These are phyloP conservation scores for Backusella tuberculispora DNA, from an alignment of 192 early-diverging fungal genomes.

Conservation along the genomic window DNA sequence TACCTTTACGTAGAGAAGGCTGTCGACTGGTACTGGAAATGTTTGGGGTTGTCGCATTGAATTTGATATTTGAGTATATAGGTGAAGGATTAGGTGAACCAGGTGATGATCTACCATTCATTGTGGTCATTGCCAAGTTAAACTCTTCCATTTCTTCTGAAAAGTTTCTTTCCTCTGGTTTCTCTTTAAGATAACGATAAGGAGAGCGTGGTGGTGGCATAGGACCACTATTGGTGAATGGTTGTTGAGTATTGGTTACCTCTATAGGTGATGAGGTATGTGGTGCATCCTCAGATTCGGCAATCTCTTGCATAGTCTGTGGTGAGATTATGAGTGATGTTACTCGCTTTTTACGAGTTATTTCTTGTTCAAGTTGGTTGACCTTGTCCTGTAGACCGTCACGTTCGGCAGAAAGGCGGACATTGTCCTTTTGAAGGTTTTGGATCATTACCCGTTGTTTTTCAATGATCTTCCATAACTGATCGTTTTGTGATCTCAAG, in stretches of 20 bases:
- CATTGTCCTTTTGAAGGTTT: slow-evolving; percentile 74
- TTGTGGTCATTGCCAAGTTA: neutral
- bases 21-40: neutral
- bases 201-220: slow-evolving; percentile 37
- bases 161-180: neutral
- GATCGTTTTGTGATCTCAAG: slow-evolving; percentile 68
- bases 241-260: neutral
- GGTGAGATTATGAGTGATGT: slow-evolving; percentile 26
- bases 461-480: slow-evolving; percentile 92
- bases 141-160: neutral
- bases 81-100: neutral
- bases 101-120: slow-evolving; percentile 15
- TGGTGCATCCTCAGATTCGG: slow-evolving; percentile 17
- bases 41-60: slow-evolving; percentile 2
- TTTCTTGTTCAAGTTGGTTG: slow-evolving; percentile 27
- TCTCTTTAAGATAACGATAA: slow-evolving; percentile 24
- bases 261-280: neutral
- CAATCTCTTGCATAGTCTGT: slow-evolving; percentile 19
- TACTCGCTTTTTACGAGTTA: slow-evolving; percentile 10
- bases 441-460: slow-evolving; percentile 87
- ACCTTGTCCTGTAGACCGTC: slow-evolving; percentile 43
- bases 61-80: neutral
- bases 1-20: neutral
- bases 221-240: slow-evolving; percentile 9
- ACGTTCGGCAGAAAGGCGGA: slow-evolving; percentile 44